Percentiles rank a stretch among this genome's conserved stretches.
These are phyloP conservation scores for Penicillium sumatraense DNA, from an alignment of 2,329 filamentous ascomycete genomes.

Conservation along the genomic window DNA sequence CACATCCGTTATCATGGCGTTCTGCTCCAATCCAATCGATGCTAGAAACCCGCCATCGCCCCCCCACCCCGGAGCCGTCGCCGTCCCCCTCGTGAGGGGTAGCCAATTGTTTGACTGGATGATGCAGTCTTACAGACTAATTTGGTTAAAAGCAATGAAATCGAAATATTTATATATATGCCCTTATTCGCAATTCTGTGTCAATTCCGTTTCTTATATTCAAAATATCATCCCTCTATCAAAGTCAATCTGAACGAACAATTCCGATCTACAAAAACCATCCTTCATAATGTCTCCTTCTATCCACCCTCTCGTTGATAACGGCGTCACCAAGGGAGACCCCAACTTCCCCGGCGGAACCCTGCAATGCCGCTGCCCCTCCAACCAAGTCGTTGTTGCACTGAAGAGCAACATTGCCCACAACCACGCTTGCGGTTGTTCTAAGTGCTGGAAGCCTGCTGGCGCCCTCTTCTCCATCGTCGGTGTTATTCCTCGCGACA, in stretches of 20 bases:
- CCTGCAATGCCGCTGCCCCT: constrained; percentile 64
- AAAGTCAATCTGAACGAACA: too few relatives aligned
- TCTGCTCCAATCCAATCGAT: not conserved
- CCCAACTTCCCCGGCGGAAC: constrained; percentile 63
- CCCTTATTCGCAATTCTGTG: not conserved
- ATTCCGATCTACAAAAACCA: not conserved
- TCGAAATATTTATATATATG: constrained; percentile 8
- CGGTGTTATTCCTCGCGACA: constrained; percentile 62
- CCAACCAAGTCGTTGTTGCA: constrained; percentile 61
- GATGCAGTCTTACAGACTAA: too few relatives aligned
- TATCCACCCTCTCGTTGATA: constrained; percentile 67
- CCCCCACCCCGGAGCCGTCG: not conserved
- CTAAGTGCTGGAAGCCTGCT: constrained; percentile 72
- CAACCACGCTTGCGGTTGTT: constrained; percentile 74
- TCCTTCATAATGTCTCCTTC: constrained; percentile 38
- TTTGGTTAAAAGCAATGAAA: too few relatives aligned
- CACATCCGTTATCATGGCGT: not conserved
- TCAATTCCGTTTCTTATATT: not conserved
- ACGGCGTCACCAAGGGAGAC: constrained; percentile 62
- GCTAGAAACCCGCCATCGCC: not conserved
- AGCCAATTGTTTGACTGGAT: not conserved
- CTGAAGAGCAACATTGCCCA: constrained; percentile 64
- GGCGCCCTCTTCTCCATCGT: constrained; percentile 69
- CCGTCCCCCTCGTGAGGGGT: constrained; percentile 19
- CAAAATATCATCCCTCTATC: not conserved